Base-by-base conservation (phyloP, 2,329 filamentous ascomycete genomes). In the Pseudogymnoascus sp. region DNA sequence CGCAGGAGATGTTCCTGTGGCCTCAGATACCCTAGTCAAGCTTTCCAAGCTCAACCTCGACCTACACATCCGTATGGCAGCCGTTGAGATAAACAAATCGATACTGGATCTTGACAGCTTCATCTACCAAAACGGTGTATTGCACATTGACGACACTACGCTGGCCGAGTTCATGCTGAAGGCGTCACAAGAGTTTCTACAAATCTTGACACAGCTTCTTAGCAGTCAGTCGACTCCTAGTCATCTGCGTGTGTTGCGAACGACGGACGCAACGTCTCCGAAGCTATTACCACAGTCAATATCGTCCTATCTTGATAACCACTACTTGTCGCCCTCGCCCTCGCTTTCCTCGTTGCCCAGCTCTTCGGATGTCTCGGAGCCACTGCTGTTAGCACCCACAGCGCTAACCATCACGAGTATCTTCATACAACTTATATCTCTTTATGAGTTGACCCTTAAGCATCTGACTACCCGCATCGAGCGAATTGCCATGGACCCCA, bases 41-140 rank as follows among this genome's bases (percentile, higher is more conserved):
- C 31, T 59, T 28, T 59, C 49, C 49, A 59, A 59, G 49, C 23
- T 59, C 21, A 59, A 59, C 21, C 49, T 59, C 31, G 49, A 59
- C 21, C 18, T 59, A 36, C 49, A 59, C 31, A 59, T 28, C 21
- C 49, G 49, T 36, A 59, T 59, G 25, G 49, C 49, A 5, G 49
- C 49, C 31, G 23, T 28, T 28, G 49, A 59, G 16, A 28, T 28
- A 7, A 59, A 59, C 49, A 59, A 59, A 36, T 28, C 31, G 18
- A 36, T 28, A 28, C 23, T 59, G 14, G 49, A 59, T 36, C 49
- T 59, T 18, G 49, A 59, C 21, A 59, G 21, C 49, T 28, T 59
- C 49, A 28, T 59, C 14, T 59, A 59, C 49, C 25, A 9, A 59
- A 28, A 59, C 25, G 21, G 49, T 16, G 25, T 12, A 28, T 36